Evolutionary conservation across 345 rosid species (phyloP), one percentile per base, ranked within the genome.

Genomic region (Linum trigynum): DNA sequence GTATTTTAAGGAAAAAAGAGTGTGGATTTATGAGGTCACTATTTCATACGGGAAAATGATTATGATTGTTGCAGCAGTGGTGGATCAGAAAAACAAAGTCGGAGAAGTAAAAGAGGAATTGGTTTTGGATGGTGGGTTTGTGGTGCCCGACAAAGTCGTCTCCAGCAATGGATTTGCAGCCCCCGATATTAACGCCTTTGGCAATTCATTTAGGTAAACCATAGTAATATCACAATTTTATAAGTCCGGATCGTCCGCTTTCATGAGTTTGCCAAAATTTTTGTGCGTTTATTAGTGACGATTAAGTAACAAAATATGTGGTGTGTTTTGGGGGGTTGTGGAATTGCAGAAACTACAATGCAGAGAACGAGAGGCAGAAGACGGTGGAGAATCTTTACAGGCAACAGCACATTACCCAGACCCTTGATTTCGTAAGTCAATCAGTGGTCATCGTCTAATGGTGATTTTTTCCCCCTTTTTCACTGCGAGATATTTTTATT

Each of bases 321-420:
- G 32, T 23, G 32, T 23, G 32, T 23, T 23, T 23, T 23, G 0
- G 32, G 32, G 32, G 32, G 32, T 23, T 23, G 32, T 23, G 32
- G 32, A 2, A 14, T 7, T 43, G 32, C 78, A 78, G 90, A 74
- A 83, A 87, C 63, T 85, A 82, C 4, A 74, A 78, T 39, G 82
- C 69, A 40, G 65, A 85, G 57, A 77, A 63, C 55, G 90, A 80
- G 65, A 80, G 82, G 66, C 80, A 82, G 41, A 78, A 79, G 75
- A 7, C 77, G 10, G 88, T 85, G 2, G 82, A 82, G 73, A 85
- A 83, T 65, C 79, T 85, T 68, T 83, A 83, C 72, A 72, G 76
- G 39, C 39, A 61, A 63, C 89, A 87, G 38, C 94, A 85, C 78
- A 80, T 81, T 43, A 81, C 83, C 77, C 94, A 87, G 63, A 81